phyloP scores from a whole-genome alignment of 208 protist species.

The Trichomonas tenax region DNA sequence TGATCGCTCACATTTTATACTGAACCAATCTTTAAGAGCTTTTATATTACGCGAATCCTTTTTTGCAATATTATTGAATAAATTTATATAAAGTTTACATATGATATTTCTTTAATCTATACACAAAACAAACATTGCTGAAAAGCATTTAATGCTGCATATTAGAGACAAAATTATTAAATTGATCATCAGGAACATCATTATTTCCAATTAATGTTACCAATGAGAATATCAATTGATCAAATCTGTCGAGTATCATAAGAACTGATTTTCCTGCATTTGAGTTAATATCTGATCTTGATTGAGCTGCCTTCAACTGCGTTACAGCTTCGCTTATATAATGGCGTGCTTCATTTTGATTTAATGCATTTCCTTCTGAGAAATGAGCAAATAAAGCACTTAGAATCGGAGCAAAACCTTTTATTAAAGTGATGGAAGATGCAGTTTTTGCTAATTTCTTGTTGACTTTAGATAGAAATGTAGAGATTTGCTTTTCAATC shows the following conservation, averaged over 20 bases:
- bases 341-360: background rate
- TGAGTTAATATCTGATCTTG: background rate
- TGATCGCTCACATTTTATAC: too few relatives aligned
- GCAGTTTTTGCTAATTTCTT: background rate
- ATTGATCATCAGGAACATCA: background rate
- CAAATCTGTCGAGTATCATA: background rate
- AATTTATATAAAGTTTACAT: too few relatives aligned
- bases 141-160: background rate
- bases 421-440: background rate
- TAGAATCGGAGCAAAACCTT: background rate
- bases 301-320: background rate
- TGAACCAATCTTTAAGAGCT: too few relatives aligned
- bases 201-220: background rate
- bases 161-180: background rate
- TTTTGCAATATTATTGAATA: too few relatives aligned
- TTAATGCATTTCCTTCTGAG: background rate
- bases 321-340: background rate
- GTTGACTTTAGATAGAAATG: background rate
- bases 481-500: background rate
- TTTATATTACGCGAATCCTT: too few relatives aligned
- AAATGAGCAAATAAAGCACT: background rate
- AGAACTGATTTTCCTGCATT: background rate
- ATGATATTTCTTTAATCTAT: too few relatives aligned
- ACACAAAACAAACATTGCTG: background rate
- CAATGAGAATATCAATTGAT: background rate